Evolutionary conservation across 2,329 filamentous ascomycete genomes (phyloP), one percentile per base, ranked within the genome.

Genomic region (Alternaria metachromatica): DNA sequence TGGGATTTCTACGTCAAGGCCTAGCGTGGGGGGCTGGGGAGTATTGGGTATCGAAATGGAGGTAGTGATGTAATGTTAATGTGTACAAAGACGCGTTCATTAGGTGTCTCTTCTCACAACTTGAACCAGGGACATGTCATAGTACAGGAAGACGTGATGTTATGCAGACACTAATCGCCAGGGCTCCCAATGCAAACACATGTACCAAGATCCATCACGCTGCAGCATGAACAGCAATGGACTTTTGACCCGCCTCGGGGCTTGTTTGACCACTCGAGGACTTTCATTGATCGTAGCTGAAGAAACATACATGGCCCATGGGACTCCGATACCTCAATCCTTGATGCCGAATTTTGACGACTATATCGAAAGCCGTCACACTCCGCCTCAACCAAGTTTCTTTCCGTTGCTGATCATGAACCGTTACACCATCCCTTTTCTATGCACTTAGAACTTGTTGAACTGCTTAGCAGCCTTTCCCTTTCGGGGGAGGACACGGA

Each of bases 381-480:
- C 71, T 73, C 70, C 67, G 64, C 55, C 71, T 67, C 67, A 65
- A 65, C 64, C 69, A 69, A 57, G 65, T 71, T 69, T 66, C 67
- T 66, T 68, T 65, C 69, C 67, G 69, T 67, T 49, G 68, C 57
- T 72, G 69, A 68, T 70, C 73, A 74, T 76, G 65, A 67, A 71
- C 69, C 65, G 68, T 72, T 70, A 74, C 72, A 70, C 70, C 66
- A 72, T 73, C 65, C 63, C 63, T 64, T 63, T 64, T 64, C 56
- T 62, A 68, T 68, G 60, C 70, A 70, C 73, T 90, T 97, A 99
- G 89, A 99, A 99, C 90, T 99, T 99, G 88, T 85, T 88, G 90
- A 99, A 99, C 84, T 90, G 86, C 94, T 99, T 99, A 85, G 97
- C 94, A 80, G 89, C 86, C 91, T 97, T 97, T 87, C 94, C 93